Conservation (phyloP, 257 asterid genomes). For the Gentiana straminea region DNA sequence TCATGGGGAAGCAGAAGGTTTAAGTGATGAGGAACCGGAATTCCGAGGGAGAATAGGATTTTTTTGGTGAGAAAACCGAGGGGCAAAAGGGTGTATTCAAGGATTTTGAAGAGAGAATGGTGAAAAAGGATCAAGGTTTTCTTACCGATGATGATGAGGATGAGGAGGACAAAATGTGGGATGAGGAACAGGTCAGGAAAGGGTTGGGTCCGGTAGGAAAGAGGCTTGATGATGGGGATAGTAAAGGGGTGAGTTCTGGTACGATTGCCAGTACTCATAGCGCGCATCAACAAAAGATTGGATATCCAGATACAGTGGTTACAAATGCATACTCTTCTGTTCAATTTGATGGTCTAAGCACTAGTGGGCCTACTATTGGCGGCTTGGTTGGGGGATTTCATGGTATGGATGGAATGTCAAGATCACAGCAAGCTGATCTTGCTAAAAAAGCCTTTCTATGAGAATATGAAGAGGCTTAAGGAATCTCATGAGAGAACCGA, state of each 20-base stretch:
- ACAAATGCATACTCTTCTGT: constrained; percentile 29
- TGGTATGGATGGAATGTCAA: constrained; percentile 42
- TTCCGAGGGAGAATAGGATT: constrained; percentile 75
- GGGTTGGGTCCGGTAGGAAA: constrained; percentile 79
- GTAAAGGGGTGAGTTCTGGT: constrained; percentile 27
- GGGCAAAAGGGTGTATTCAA: constrained; percentile 76
- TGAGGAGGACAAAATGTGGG: constrained; percentile 95
- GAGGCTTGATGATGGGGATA: constrained; percentile 65
- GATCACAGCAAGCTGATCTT: constrained; percentile 69
- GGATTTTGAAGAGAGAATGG: constrained; percentile 51
- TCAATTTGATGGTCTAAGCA: constrained; percentile 21
- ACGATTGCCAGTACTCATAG: constrained; percentile 23
- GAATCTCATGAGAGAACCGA: constrained; percentile 65
- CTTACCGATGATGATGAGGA: constrained; percentile 42
- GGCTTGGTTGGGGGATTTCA: constrained; percentile 39
- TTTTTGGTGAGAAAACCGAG: constrained; percentile 54
- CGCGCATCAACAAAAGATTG: constrained; percentile 33
- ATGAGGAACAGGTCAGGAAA: constrained; percentile 92
- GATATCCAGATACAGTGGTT: constrained; percentile 23
- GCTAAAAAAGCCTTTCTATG: constrained; percentile 61
- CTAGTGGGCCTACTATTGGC: constrained; percentile 32
- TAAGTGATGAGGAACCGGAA: constrained; percentile 98
- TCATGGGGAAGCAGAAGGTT: constrained; percentile 93
- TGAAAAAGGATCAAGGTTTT: constrained; percentile 32
- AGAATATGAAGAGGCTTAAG: constrained; percentile 57